phyloP scores from a whole-genome alignment of 1,284 basidiomycete genomes.

The Trichosporon ovoides region DNA sequence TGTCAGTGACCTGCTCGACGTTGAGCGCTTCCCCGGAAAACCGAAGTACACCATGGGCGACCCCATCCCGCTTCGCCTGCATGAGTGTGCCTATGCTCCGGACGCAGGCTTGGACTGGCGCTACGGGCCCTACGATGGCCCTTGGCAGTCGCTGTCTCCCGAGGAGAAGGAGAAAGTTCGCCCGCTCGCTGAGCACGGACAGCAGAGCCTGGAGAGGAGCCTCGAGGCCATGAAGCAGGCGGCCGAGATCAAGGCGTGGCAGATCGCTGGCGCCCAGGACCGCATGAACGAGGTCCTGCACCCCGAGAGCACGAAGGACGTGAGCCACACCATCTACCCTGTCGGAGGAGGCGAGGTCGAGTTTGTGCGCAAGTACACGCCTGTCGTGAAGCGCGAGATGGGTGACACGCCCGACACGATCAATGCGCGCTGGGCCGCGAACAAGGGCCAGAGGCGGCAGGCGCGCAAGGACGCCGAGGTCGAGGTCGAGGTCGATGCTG shows the following conservation, averaged over 20 bases:
- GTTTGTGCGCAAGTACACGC: slow-evolving; percentile 60
- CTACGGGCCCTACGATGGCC: slow-evolving; percentile 54
- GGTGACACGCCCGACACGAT: slow-evolving; percentile 64
- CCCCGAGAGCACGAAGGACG: neutral
- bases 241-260: slow-evolving; percentile 55
- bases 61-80: slow-evolving; percentile 82
- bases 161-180: slow-evolving; percentile 13
- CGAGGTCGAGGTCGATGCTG: slow-evolving; percentile 11
- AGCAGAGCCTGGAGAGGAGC: slow-evolving; percentile 36
- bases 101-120: slow-evolving; percentile 68
- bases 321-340: slow-evolving; percentile 53
- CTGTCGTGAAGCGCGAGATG: slow-evolving; percentile 61
- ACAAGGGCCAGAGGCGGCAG: slow-evolving; percentile 13
- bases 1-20: slow-evolving; percentile 69
- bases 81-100: slow-evolving; percentile 73
- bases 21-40: slow-evolving; percentile 58
- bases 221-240: slow-evolving; percentile 33
- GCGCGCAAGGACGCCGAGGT: slow-evolving; percentile 8
- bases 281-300: neutral
- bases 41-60: slow-evolving; percentile 92
- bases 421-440: slow-evolving; percentile 68
- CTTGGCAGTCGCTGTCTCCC: slow-evolving; percentile 17
- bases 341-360: slow-evolving; percentile 67
- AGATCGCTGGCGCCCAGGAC: slow-evolving; percentile 52
- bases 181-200: slow-evolving; percentile 26